Evolutionary conservation across 306 rosid species (phyloP).

Genomic region (Oxytropis ochrocephala): DNA sequence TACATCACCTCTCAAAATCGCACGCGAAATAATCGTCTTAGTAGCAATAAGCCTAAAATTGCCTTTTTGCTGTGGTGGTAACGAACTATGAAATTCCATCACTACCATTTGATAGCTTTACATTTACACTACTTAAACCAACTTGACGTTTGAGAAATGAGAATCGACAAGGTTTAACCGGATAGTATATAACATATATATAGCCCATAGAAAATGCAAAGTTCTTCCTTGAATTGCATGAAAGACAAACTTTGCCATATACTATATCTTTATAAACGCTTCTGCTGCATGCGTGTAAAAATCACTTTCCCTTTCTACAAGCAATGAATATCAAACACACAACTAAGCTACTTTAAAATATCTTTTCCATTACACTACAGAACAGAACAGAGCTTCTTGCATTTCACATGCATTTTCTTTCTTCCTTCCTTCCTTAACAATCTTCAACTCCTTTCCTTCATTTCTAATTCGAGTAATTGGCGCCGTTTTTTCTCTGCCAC

Average conservation of each 20-base stretch:
- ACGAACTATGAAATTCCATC: neutral
- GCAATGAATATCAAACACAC: too few species aligned
- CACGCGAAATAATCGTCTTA: too few species aligned
- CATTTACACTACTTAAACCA: slow-evolving; percentile 6
- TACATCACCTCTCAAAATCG: too few species aligned
- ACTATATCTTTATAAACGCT: neutral
- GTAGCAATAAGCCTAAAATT: too few species aligned
- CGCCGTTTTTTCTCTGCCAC: slow-evolving; percentile 17
- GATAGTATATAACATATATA: too few species aligned
- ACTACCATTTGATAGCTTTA: neutral
- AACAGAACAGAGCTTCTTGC: neutral
- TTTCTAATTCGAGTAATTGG: neutral
- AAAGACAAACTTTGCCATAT: neutral
- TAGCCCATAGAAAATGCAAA: slow-evolving; percentile 6
- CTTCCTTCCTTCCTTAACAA: slow-evolving; percentile 1
- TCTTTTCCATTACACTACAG: neutral
- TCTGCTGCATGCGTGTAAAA: neutral
- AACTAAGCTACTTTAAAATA: too few species aligned
- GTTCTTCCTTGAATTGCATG: slow-evolving; percentile 1
- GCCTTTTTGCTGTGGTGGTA: too few species aligned
- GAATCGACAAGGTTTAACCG: neutral
- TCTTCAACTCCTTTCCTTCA: neutral
- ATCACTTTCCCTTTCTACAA: neutral
- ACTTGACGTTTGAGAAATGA: slow-evolving; percentile 9
- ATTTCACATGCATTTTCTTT: slow-evolving; percentile 9